Base-by-base conservation (phyloP, 208 protist species). In the Leishmania arabica region DNA sequence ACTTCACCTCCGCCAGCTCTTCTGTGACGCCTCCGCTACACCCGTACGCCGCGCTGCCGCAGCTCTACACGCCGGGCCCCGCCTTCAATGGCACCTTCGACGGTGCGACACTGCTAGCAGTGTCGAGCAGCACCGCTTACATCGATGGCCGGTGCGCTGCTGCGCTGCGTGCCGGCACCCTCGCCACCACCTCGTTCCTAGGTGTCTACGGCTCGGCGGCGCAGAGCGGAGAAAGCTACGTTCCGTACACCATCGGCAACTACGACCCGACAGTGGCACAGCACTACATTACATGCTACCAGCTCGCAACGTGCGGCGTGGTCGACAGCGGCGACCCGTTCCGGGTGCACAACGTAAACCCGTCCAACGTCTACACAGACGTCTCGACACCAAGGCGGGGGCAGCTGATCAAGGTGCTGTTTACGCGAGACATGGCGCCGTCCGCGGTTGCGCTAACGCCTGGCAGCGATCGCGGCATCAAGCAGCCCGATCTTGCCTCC, bases 281-380 rank as follows among this genome's bases (percentile, higher is more conserved):
- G 70, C 84, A 79, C 81, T 84, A 93, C 87, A 81, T 97, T 47
- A 76, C 83, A 56, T 98, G 95, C 82, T 98, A 98, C 77, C 81
- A 86, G 47, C 77, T 90, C 27, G 79, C 87, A 17, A 85, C 81
- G 66, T 98, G 95, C 71, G 86, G 86, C 40, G 88, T 95, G 53
- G 85, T 87, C n/a, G 95, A 97, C 80, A 88, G 92, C 9, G 90
- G 91, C 40, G 37, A 45, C 27, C 84, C 89, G 51, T 27, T 96
- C 51, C 79, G 60, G 21, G 90, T 96, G 17, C 58, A 80, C 73
- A 86, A 78, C 34, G 81, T 87, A 64, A 98, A 98, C 85, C 95
- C 95, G 62, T 71, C 83, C 1, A 83, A 53, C 37, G 86, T 87
- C 70, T 68, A 64, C 60, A 84, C 90, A 2, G 83, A 62, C 58